Evolutionary conservation across 139 green algal genomes (phyloP), one percentile per base, ranked within the genome.

Genomic region (Haematococcus lacustris): DNA sequence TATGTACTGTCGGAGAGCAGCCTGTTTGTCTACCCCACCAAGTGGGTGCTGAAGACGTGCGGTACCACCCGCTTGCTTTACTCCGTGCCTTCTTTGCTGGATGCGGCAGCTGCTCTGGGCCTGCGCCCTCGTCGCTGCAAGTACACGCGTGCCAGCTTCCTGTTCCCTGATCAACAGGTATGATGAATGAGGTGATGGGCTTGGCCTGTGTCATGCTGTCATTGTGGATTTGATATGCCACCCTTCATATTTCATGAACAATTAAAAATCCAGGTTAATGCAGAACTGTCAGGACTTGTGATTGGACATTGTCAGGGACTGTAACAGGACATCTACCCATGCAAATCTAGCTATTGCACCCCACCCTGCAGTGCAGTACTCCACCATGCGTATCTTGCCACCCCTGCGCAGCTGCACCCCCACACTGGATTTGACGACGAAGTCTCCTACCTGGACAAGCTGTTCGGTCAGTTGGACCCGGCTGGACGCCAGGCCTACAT

Each of bases 21-120:
- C 65, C 83, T 98, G 40, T 99, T 99, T 80, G 88, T 99, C n/a
- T 97, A 95, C 77, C 85, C 92, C 2, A 80, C 71, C 70, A 93
- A 87, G 78, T 86, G 94, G 62, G 87, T 99, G 3, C 85, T 99
- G 33, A 99, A 99, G 88, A 99, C 96, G 0, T 99, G 96, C 81
- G 96, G 96, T 69, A 98, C 91, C 70, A 99, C 96, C 30, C 80
- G 82, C 65, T 88, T 98, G 47, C 87, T 98, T 43, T 76, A 84
- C 70, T 87, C 86, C 2, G 85, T 98, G 59, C 87, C 89, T 1
- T 66, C 77, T 25, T 79, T 98, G 71, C 75, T 97, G 53, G 79
- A 93, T 68, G 71, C 88, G 25, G 91, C 94, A 3, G 76, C 47
- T 0, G 69, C 67, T 30, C 39, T 94, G 23, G 85, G 78, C 70